Evolutionary conservation across 2,329 filamentous ascomycete genomes (phyloP), one percentile per base, ranked within the genome.

Genomic region (Phoma herbarum): DNA sequence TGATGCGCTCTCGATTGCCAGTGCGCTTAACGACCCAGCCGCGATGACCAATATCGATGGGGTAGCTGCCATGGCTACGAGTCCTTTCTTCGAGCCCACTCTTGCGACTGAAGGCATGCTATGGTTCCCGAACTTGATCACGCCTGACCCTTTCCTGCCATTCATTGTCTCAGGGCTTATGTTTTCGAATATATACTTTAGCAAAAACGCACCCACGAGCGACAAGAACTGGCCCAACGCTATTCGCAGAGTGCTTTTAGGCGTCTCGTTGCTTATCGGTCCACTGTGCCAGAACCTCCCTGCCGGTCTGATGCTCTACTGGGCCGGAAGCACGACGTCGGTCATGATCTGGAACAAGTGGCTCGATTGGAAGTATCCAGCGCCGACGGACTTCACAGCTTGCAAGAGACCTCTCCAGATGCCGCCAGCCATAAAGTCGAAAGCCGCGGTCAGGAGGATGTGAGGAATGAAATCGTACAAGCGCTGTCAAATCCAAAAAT

Each of bases 51-150:
- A 58, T 16, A 49, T 52, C 9, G 63, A 60, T 33, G 58, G 62
- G n/a, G 25, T 60, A 1, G 39, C 43, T 37, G 29, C 56, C 4
- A 16, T 62, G 26, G 50, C 55, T 16, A 46, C 56, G 3, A 71
- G 62, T 44, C 53, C 56, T 7, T 76, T 72, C 67, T 72, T 82
- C 29, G 83, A 86, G 62, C 80, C 81, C 3, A 79, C 81, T 4
- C 74, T 89, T 16, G 79, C 81, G 5, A 79, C 71, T 8, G 86
- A 87, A 74, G 86, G 86, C n/a, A 79, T 82, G 3, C 76, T 86
- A 2, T 89, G 86, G 86, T 87, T 88, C 55, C 79, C 82, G 1
- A 80, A 88, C 68, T 79, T 89, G 14, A 75, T 85, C 5, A 67
- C 79, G 0, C 75, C 83, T 9, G 86, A 89, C 64, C 79, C 85